Base-by-base conservation (phyloP, 495 filamentous ascomycete species). In the Hyaloscypha hepaticicola region DNA sequence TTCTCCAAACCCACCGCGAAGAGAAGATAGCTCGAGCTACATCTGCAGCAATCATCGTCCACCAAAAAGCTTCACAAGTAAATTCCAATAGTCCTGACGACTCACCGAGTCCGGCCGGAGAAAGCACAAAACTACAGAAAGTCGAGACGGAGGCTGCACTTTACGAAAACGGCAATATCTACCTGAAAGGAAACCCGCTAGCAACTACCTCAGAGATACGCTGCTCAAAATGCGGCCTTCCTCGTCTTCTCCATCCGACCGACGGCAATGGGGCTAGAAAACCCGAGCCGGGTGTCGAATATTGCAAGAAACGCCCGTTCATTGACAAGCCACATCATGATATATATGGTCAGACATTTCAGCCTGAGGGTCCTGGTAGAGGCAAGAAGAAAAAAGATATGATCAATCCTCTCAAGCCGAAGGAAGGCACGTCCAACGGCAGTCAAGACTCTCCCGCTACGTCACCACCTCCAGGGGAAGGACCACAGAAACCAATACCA, bases 331-430 rank as follows among this genome's bases (percentile, higher is more conserved):
- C 87, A 2, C 89, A 89, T 58, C 87, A 87, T 75, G 91, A 96
- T 72, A 89, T 94, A 49, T 91, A 95, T 72, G 91, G 90, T 57
- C 92, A 92, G 71, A 87, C 87, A 11, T 95, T 87, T 72, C 81
- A 62, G 21, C 45, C 79, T 77, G 77, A 83, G 27, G 81, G 81
- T 1, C 81, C 82, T 1, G 82, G 81, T 3, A 73, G 81, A 52
- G 81, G 82, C 60, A 83, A 85, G 75, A 85, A 85, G 73, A 84
- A 85, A 76, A 84, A 83, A 73, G 81, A 84, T 38, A 77, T 79
- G 62, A 29, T 67, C 27, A 65, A 71, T 68, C 60, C 66, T 5
- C 33, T 66, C 19, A 58, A 67, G 75, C 69, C 87, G 78, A 69
- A 76, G 31, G 79, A 80, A 62, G 74, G 72, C 68, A 78, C 77